phyloP scores from a whole-genome alignment of 2,329 filamentous ascomycete species.

The Scedosporium minutisporum region DNA sequence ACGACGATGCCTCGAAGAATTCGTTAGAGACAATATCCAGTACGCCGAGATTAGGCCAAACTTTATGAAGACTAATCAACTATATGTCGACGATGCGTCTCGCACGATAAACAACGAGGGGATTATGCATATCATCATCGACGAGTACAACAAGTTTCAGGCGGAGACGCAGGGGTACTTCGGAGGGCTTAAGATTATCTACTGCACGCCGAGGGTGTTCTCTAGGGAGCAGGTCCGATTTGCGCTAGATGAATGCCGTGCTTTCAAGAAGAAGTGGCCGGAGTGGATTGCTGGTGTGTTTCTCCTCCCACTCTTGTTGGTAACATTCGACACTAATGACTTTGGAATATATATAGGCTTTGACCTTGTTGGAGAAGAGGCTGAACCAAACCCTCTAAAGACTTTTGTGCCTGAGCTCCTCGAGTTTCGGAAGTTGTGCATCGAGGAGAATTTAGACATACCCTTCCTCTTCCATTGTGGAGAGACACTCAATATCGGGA shows the following conservation, averaged over 20 bases:
- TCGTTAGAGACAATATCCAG: slow-evolving; percentile 56
- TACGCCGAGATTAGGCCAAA: slow-evolving; percentile 65
- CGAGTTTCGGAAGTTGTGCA: slow-evolving; percentile 44
- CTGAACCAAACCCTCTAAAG: slow-evolving; percentile 47
- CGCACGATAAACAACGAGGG: slow-evolving; percentile 40
- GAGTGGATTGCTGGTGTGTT: slow-evolving; percentile 53
- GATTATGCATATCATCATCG: slow-evolving; percentile 52
- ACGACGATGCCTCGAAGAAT: slow-evolving; percentile 47
- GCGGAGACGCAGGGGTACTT: slow-evolving; percentile 32
- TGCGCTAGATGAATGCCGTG: slow-evolving; percentile 51
- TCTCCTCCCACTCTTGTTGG: background rate
- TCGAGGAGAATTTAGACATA: slow-evolving; percentile 39
- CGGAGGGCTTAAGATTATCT: slow-evolving; percentile 60
- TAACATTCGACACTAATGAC: background rate
- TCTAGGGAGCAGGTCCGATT: slow-evolving; percentile 31
- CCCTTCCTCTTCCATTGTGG: slow-evolving; percentile 71
- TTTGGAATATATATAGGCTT: slow-evolving; percentile 38
- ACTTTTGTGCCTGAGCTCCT: slow-evolving; percentile 46
- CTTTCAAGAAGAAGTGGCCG: slow-evolving; percentile 46
- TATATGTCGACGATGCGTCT: slow-evolving; percentile 48
- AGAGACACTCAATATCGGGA: slow-evolving; percentile 60
- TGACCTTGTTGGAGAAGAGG: slow-evolving; percentile 61
- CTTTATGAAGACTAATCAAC: slow-evolving; percentile 53
- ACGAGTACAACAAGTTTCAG: slow-evolving; percentile 42
- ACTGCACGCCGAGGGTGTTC: slow-evolving; percentile 59